phyloP scores from a whole-genome alignment of 371 early-diverging fungal genomes.

The Mortierella sp. region DNA sequence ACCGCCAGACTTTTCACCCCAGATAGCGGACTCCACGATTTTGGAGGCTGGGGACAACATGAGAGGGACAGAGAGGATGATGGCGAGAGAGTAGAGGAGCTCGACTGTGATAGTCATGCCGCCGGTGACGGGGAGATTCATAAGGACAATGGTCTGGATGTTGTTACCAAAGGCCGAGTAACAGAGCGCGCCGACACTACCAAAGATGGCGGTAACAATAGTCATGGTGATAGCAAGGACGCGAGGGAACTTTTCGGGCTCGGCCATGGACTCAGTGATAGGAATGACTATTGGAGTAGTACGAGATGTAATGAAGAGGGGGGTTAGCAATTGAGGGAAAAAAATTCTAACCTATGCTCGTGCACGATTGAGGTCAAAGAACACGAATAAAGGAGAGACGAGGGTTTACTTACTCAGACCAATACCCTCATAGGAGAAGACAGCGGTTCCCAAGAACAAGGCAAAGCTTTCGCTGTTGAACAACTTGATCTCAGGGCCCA shows the following conservation, averaged over 20 bases:
- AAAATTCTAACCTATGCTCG: neutral
- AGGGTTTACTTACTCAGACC: constrained; percentile 64
- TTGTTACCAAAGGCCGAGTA: constrained; percentile 78
- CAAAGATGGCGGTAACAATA: constrained; percentile 68
- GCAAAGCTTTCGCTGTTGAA: constrained; percentile 72
- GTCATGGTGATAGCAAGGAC: constrained; percentile 71
- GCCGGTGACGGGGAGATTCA: constrained; percentile 72
- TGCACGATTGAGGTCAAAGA: no score
- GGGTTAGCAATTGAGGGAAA: neutral
- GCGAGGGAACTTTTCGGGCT: constrained; percentile 67
- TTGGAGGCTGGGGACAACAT: constrained; percentile 78
- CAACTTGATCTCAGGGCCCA: constrained; percentile 42
- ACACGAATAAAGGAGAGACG: neutral
- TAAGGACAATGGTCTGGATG: constrained; percentile 75
- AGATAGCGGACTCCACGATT: constrained; percentile 73
- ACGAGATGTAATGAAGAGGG: neutral
- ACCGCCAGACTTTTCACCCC: constrained; percentile 56
- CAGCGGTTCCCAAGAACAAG: constrained; percentile 81
- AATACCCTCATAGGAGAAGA: constrained; percentile 85
- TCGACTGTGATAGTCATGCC: constrained; percentile 67
- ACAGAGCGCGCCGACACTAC: constrained; percentile 72
- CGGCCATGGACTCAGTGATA: constrained; percentile 66
- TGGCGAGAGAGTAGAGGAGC: constrained; percentile 79
- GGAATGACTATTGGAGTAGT: constrained; percentile 56
- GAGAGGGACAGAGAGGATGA: constrained; percentile 79